Percentiles rank a stretch among this genome's conserved stretches.
phyloP scores from a whole-genome alignment of 2,329 filamentous ascomycete genomes.

The Stagonosporopsis chrysanthemi region DNA sequence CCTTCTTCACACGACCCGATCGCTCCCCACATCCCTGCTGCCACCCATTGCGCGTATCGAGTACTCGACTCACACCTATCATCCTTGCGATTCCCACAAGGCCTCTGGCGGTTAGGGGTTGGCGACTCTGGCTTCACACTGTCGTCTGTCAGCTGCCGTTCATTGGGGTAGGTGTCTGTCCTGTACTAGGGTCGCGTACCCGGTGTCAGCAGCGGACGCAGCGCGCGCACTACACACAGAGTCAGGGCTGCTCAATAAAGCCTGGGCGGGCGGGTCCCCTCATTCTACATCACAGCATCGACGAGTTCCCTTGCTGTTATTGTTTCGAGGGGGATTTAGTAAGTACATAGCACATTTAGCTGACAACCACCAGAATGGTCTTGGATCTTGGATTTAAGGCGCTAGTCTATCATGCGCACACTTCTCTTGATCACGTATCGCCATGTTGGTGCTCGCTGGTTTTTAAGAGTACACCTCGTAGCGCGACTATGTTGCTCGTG shows the following conservation, averaged over 20 bases:
- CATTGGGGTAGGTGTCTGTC: conserved; percentile 17
- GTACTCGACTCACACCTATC: conserved; percentile 18
- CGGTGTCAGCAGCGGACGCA: conserved; percentile 10
- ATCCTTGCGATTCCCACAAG: conserved; percentile 24
- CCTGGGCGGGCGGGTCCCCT: conserved; percentile 23
- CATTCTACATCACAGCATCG: conserved; percentile 1
- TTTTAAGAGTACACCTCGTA: too few species aligned
- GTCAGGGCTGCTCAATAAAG: conserved; percentile 23
- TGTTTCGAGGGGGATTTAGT: conserved; percentile 4
- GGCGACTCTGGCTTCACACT: conserved; percentile 12
- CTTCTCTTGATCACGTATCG: too few species aligned
- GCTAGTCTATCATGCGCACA: too few species aligned
- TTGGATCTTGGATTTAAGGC: too few species aligned
- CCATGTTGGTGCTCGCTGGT: too few species aligned
- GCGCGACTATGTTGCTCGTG: too few species aligned
- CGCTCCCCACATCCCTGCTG: background rate
- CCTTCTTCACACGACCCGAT: background rate
- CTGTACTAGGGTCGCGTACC: conserved; percentile 16
- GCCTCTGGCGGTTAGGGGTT: conserved; percentile 19
- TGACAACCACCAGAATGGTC: too few species aligned
- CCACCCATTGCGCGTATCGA: conserved; percentile 19
- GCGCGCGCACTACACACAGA: conserved; percentile 8
- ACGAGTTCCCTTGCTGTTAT: conserved; percentile 1
- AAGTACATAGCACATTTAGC: too few species aligned
- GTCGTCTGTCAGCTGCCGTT: conserved; percentile 20